Evolutionary conservation across 164 flowering plant species (phyloP).

Genomic region (Vitis riparia): DNA sequence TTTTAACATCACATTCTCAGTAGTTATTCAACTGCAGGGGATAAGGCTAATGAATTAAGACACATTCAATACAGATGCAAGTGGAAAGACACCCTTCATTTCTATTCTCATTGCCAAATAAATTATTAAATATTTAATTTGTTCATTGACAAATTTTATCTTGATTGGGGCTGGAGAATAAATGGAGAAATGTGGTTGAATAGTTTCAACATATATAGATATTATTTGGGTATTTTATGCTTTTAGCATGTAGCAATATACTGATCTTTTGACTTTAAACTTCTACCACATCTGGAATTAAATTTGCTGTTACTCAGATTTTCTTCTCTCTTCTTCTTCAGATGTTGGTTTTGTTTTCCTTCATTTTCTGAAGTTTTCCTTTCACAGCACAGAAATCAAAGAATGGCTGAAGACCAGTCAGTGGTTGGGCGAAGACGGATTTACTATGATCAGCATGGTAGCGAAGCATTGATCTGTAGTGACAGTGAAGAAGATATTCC

Average conservation of each 20-base stretch:
- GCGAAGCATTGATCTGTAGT: slow-evolving; percentile 92
- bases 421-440: slow-evolving; percentile 94
- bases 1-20: background rate
- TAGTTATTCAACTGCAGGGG: background rate
- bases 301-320: background rate
- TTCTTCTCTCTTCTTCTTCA: background rate
- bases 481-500: slow-evolving; percentile 89
- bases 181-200: background rate
- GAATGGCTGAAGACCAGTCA: slow-evolving; percentile 98
- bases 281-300: background rate
- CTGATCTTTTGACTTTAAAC: too few species aligned
- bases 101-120: background rate
- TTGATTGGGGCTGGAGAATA: background rate
- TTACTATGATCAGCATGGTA: slow-evolving; percentile 86
- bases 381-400: slow-evolving; percentile 81
- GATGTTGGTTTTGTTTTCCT: slow-evolving; percentile 16
- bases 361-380: slow-evolving; percentile 29
- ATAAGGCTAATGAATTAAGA: background rate
- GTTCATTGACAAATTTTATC: background rate
- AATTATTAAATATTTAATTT: background rate
- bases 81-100: background rate
- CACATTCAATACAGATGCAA: background rate
- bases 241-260: too few species aligned
- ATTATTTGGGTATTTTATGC: too few species aligned
- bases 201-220: background rate